Conservation (phyloP, 1,284 basidiomycete genomes). For the Trichosporon faecale region DNA sequence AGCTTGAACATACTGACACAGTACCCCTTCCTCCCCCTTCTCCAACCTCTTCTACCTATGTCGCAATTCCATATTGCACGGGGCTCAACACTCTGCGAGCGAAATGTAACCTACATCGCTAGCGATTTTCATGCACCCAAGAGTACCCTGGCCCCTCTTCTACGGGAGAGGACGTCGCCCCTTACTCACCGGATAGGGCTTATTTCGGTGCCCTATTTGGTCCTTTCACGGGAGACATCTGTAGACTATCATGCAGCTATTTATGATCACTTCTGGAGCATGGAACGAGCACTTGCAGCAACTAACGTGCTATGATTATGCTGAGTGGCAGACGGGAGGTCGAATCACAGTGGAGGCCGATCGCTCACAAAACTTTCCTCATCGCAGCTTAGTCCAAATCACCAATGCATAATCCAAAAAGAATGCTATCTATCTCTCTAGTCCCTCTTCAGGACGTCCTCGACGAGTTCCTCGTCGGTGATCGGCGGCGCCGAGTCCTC, state of each 20-base stretch:
- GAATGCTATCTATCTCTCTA: background rate
- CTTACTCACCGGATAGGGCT: constrained; percentile 27
- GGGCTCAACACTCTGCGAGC: constrained; percentile 30
- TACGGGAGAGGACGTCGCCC: constrained; percentile 19
- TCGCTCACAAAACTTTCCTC: background rate
- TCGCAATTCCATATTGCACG: constrained; percentile 9
- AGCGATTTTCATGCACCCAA: constrained; percentile 29
- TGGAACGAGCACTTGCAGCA: background rate
- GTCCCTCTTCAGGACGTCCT: constrained; percentile 1
- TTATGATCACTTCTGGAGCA: background rate
- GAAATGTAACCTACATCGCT: constrained; percentile 22
- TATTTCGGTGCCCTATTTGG: constrained; percentile 14
- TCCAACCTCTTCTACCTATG: background rate
- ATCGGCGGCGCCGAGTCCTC: background rate
- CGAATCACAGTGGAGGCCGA: background rate
- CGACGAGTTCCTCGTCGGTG: constrained; percentile 6
- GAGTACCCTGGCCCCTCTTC: constrained; percentile 22
- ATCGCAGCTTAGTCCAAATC: background rate
- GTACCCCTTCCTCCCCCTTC: background rate
- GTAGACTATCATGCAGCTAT: background rate
- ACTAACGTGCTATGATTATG: too few relatives aligned
- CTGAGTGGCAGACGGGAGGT: too few relatives aligned
- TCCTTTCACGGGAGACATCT: constrained; percentile 19
- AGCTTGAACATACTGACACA: background rate
- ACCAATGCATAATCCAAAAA: background rate